Evolutionary conservation across 345 rosid species (phyloP).

Genomic region (Citrus maxima): DNA sequence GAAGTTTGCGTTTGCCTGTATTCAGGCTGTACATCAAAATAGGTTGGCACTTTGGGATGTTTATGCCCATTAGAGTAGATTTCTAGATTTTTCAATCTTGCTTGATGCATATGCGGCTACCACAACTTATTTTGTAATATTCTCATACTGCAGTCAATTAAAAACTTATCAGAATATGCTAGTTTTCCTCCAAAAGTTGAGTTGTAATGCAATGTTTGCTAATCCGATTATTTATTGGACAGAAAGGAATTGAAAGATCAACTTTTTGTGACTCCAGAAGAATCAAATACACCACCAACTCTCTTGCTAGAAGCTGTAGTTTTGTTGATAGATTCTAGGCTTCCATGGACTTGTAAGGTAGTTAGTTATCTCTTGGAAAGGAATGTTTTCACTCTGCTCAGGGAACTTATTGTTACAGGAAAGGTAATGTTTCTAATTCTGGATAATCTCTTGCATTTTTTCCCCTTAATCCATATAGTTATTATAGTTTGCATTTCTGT

Average conservation of each 20-base stretch:
- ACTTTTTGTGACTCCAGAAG: constrained; percentile 41
- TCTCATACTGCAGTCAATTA: neutral
- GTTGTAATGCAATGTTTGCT: constrained; percentile 11
- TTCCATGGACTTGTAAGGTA: constrained; percentile 87
- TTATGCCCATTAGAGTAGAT: neutral
- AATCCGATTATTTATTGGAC: constrained; percentile 28
- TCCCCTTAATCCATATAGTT: neutral
- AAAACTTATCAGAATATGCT: neutral
- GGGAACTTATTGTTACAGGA: constrained; percentile 58
- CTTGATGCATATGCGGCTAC: neutral
- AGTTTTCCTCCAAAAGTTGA: neutral
- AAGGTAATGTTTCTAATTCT: constrained; percentile 50
- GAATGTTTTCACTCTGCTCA: constrained; percentile 49
- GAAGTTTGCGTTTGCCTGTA: constrained; percentile 60
- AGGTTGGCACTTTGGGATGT: constrained; percentile 46
- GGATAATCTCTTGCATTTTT: neutral
- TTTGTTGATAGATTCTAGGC: constrained; percentile 66
- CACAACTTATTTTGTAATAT: neutral
- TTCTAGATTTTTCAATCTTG: neutral
- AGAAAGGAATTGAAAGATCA: constrained; percentile 65
- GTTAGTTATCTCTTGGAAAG: constrained; percentile 59
- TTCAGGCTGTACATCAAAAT: constrained; percentile 74
- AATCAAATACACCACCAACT: constrained; percentile 39
- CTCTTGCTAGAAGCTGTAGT: constrained; percentile 66
- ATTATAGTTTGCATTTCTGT: neutral